These are phyloP conservation scores for Cryptosporidium parvum DNA, from an alignment of 169 alveolate genomes.

Conservation along the genomic window DNA sequence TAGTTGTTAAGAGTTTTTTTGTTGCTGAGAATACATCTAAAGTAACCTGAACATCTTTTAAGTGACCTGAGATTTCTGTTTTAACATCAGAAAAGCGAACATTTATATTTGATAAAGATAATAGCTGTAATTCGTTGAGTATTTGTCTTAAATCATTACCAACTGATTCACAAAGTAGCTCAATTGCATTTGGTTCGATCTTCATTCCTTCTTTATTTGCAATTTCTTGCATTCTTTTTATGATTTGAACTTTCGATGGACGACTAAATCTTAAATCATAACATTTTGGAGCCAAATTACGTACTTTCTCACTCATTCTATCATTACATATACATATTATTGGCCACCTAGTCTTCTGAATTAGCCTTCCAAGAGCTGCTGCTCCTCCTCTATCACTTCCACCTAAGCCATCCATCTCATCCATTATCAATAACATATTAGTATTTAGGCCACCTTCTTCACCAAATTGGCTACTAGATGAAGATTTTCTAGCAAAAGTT, in stretches of 20 bases:
- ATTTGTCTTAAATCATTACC: slow-evolving; percentile 94
- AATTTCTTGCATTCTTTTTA: slow-evolving; percentile 87
- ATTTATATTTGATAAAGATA: slow-evolving; percentile 80
- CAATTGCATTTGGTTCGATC: slow-evolving; percentile 88
- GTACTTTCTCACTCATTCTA: slow-evolving; percentile 88
- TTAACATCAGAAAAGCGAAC: slow-evolving; percentile 81
- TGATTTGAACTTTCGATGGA: slow-evolving; percentile 88
- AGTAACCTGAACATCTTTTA: slow-evolving; percentile 89
- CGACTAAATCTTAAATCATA: slow-evolving; percentile 92
- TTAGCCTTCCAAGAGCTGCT: slow-evolving; percentile 92
- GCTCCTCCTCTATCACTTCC: slow-evolving; percentile 98
- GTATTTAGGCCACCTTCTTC: slow-evolving; percentile 77
- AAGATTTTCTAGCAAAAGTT: slow-evolving; percentile 48
- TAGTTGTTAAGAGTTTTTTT: slow-evolving; percentile 83
- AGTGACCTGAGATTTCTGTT: slow-evolving; percentile 79
- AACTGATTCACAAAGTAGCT: slow-evolving; percentile 88
- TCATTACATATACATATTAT: slow-evolving; percentile 97
- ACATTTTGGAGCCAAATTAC: slow-evolving; percentile 91
- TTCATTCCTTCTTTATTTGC: slow-evolving; percentile 90
- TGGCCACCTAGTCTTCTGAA: slow-evolving; percentile 94
- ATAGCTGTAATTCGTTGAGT: slow-evolving; percentile 91
- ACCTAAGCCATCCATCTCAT: slow-evolving; percentile 98
- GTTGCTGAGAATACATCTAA: slow-evolving; percentile 90
- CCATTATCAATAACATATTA: slow-evolving; percentile 91
- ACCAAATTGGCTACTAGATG: background rate